phyloP scores from a whole-genome alignment of 1,139 yeast species.

The Geotrichum phurueaensis region DNA sequence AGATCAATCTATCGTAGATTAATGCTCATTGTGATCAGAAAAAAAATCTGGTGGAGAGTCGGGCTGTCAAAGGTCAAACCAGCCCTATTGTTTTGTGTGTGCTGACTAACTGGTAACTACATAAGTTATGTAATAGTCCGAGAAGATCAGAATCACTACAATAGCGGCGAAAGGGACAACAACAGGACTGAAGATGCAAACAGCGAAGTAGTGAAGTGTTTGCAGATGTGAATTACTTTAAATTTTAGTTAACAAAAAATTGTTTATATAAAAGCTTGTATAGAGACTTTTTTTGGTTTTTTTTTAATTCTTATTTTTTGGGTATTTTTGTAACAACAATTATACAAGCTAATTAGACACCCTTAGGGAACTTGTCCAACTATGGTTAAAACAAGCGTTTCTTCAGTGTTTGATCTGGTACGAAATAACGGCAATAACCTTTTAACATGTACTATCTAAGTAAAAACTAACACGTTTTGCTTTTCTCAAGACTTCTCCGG shows the following conservation, averaged over 20 bases:
- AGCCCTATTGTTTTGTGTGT: conserved; percentile 1
- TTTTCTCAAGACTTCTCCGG: conserved; percentile 16
- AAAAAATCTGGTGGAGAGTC: conserved; percentile 5
- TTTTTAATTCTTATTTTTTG: neutral
- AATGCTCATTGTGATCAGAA: no score
- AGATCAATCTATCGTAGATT: no score
- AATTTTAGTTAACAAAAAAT: neutral
- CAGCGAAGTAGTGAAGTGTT: neutral
- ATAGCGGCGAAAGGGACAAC: neutral
- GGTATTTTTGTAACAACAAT: neutral
- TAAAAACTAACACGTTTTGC: neutral
- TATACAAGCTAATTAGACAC: neutral
- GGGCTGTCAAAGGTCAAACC: neutral
- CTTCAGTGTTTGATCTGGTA: conserved; percentile 16
- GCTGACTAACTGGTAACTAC: neutral
- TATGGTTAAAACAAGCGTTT: conserved; percentile 15
- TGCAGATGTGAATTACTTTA: neutral
- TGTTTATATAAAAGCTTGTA: neutral
- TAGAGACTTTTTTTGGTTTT: neutral
- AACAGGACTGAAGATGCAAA: neutral
- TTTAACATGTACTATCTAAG: neutral
- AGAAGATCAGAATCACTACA: neutral
- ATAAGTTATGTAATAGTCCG: neutral
- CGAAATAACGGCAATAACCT: neutral
- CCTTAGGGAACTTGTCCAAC: neutral